These are phyloP conservation scores for Tillandsia leiboldiana DNA, from an alignment of 176 grass and related monocot genomes.

Conservation along the genomic window DNA sequence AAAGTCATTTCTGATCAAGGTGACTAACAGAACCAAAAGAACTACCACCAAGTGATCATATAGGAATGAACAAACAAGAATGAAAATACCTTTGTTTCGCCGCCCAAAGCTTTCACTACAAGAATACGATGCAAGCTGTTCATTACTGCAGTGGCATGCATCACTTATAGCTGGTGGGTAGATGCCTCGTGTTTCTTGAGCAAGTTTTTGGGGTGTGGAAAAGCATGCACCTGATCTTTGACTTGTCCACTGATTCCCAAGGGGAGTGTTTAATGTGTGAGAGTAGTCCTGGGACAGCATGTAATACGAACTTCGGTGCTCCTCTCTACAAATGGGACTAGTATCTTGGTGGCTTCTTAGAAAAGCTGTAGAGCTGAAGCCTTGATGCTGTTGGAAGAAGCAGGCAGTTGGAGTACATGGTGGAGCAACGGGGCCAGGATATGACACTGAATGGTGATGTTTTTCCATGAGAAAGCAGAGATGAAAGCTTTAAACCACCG, in stretches of 20 bases:
- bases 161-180: constrained; percentile 4
- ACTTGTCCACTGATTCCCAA: constrained; percentile 31
- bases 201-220: constrained; percentile 32
- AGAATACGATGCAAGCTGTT: constrained; percentile 20
- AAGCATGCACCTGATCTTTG: constrained; percentile 28
- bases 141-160: constrained; percentile 12
- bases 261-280: constrained; percentile 12
- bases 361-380: constrained; percentile 60
- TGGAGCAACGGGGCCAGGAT: constrained; percentile 29
- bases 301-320: constrained; percentile 64
- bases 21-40: too few relatives aligned
- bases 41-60: constrained; percentile 2
- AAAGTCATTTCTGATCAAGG: too few relatives aligned
- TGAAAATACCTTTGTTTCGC: constrained; percentile 42
- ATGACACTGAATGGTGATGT: constrained; percentile 34
- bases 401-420: constrained; percentile 39
- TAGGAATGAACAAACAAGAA: not conserved
- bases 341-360: constrained; percentile 36
- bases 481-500: constrained; percentile 19
- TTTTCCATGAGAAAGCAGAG: constrained; percentile 23
- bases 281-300: constrained; percentile 42
- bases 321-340: constrained; percentile 47
- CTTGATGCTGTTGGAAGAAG: constrained; percentile 68
- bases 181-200: constrained; percentile 22
- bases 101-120: constrained; percentile 16